Evolutionary conservation across 1,284 basidiomycete genomes (phyloP).

Genomic region (Psilocybe mexicana): DNA sequence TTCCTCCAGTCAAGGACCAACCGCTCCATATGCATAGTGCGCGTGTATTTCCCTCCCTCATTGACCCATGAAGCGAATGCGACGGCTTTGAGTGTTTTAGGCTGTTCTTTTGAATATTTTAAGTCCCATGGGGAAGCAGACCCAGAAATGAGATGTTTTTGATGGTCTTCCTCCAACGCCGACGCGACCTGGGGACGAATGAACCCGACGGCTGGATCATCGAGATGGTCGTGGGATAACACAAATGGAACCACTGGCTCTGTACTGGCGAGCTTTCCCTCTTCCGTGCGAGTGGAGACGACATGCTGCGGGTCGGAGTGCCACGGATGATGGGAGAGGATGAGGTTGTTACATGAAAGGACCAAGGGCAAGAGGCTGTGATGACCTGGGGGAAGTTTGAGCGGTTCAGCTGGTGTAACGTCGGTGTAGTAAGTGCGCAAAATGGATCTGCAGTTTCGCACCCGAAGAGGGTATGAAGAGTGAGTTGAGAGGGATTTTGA

Average conservation of each 20-base stretch:
- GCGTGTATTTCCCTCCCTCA: constrained; percentile 28
- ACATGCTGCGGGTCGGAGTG: constrained; percentile 15
- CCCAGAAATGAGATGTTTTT: constrained; percentile 25
- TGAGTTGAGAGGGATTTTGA: not conserved
- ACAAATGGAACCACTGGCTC: constrained; percentile 29
- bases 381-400: constrained; percentile 24
- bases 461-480: not conserved
- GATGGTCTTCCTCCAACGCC: constrained; percentile 28
- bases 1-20: constrained; percentile 31
- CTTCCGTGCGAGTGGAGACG: constrained; percentile 24
- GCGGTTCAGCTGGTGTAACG: constrained; percentile 18
- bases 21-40: constrained; percentile 30
- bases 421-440: constrained; percentile 18
- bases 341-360: constrained; percentile 31
- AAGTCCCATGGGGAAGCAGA: constrained; percentile 29
- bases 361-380: constrained; percentile 30
- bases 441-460: not conserved
- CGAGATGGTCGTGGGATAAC: constrained; percentile 19
- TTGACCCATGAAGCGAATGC: constrained; percentile 35
- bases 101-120: constrained; percentile 21
- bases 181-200: constrained; percentile 28
- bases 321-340: constrained; percentile 24
- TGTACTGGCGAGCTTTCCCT: constrained; percentile 22
- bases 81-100: constrained; percentile 20
- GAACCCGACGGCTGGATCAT: constrained; percentile 27